phyloP scores from a whole-genome alignment of 1,284 basidiomycete species.

The Lentinus polychrous region DNA sequence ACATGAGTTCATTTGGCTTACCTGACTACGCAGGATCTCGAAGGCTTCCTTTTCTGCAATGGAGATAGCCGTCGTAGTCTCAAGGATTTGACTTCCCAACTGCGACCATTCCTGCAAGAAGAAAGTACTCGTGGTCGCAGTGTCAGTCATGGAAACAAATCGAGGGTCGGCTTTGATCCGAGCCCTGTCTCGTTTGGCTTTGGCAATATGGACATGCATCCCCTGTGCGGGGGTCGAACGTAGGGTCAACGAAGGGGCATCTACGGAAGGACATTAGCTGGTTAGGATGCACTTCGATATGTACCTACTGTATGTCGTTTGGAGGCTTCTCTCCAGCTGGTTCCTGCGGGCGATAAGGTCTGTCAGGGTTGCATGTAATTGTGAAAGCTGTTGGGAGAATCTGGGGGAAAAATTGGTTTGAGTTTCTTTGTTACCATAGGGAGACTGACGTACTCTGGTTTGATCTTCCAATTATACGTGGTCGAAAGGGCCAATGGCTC shows the following conservation, averaged over 20 bases:
- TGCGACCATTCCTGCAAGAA: conserved; percentile 72
- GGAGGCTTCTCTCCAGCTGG: conserved; percentile 48
- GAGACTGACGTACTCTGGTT: conserved; percentile 50
- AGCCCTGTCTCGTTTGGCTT: conserved; percentile 50
- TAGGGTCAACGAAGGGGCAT: conserved; percentile 63
- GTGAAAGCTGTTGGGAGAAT: conserved; percentile 55
- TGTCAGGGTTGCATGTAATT: conserved; percentile 46
- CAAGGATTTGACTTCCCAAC: conserved; percentile 60
- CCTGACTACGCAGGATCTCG: conserved; percentile 59
- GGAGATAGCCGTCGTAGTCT: conserved; percentile 47
- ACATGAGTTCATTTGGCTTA: conserved; percentile 21
- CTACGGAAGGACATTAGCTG: conserved; percentile 29
- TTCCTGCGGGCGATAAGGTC: conserved; percentile 40
- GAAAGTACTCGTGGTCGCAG: conserved; percentile 59
- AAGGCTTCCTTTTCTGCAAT: conserved; percentile 69
- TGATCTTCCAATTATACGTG: conserved; percentile 50
- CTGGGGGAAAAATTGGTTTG: conserved; percentile 34
- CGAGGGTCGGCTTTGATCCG: conserved; percentile 38
- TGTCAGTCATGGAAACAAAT: conserved; percentile 57
- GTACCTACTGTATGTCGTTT: conserved; percentile 45
- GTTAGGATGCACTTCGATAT: conserved; percentile 1
- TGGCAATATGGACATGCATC: conserved; percentile 66
- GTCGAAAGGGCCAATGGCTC: no score
- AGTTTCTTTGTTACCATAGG: conserved; percentile 2
- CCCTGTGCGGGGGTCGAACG: conserved; percentile 63